These are phyloP conservation scores for Cladorrhinum samala DNA, from an alignment of 495 filamentous ascomycete species.

Conservation along the genomic window DNA sequence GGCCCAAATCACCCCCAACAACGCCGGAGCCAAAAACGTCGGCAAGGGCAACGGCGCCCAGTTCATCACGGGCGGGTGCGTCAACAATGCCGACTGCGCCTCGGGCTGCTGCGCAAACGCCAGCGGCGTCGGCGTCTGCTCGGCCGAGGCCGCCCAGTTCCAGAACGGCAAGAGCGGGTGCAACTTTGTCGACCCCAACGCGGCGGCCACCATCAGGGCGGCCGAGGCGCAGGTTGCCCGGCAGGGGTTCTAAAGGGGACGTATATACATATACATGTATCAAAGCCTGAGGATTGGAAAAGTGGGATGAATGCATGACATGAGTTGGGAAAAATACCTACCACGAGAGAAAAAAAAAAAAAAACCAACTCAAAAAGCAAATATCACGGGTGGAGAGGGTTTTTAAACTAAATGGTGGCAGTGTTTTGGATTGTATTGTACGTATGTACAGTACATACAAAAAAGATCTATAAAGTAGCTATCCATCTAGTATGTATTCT, in stretches of 20 bases:
- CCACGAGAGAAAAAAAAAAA: no score
- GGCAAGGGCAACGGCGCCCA: conserved; percentile 45
- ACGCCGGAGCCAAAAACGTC: conserved; percentile 41
- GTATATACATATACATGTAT: no score
- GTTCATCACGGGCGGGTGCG: conserved; percentile 48
- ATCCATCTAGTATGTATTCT: no score
- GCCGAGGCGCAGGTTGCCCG: conserved; percentile 38
- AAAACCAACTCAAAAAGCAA: no score
- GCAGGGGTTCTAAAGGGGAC: conserved; percentile 41
- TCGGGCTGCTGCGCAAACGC: conserved; percentile 39
- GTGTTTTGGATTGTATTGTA: no score
- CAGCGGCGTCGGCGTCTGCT: conserved; percentile 34
- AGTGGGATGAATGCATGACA: no score
- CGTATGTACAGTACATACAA: no score
- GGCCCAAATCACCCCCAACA: conserved; percentile 35
- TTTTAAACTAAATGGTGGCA: no score
- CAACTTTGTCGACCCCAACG: conserved; percentile 38
- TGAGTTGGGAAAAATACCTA: no score
- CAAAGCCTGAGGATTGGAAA: no score
- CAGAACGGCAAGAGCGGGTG: conserved; percentile 42
- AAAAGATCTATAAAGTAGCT: no score
- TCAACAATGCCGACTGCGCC: conserved; percentile 39
- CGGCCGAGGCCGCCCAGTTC: conserved; percentile 34
- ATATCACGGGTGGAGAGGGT: no score
- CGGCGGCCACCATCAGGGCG: conserved; percentile 32